These are phyloP conservation scores for Cyclotella sp. DNA, from an alignment of 108 stramenopile genomes.

Conservation along the genomic window DNA sequence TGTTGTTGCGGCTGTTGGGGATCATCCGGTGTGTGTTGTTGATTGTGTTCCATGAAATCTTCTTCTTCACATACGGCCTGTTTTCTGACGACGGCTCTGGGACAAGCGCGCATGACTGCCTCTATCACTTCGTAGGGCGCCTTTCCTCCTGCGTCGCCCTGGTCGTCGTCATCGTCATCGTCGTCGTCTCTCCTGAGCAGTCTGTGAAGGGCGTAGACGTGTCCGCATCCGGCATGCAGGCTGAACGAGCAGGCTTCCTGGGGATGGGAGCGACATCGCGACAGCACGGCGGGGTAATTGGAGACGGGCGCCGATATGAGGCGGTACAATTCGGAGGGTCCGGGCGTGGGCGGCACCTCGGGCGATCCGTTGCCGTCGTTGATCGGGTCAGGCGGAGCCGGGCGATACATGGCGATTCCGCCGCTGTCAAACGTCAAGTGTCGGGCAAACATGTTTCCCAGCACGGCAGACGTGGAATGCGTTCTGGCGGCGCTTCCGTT, in stretches of 20 bases:
- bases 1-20: neutral
- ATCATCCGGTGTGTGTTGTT: neutral
- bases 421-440: neutral
- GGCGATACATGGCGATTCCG: neutral
- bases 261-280: conserved; percentile 30
- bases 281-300: conserved; percentile 20
- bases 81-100: conserved; percentile 57
- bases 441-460: conserved; percentile 5
- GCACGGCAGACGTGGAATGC: neutral
- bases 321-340: conserved; percentile 40
- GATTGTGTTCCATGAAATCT: conserved; percentile 16
- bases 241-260: conserved; percentile 45
- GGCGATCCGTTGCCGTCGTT: neutral
- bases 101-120: conserved; percentile 64
- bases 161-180: neutral
- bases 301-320: conserved; percentile 30
- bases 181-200: conserved; percentile 21
- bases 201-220: conserved; percentile 44
- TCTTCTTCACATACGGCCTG: conserved; percentile 43
- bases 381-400: neutral
- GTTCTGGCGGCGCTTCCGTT: neutral
- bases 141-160: conserved; percentile 8
- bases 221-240: conserved; percentile 38
- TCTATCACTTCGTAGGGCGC: conserved; percentile 73
- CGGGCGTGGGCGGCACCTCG: neutral